Percentiles rank a stretch among this genome's conserved stretches.
phyloP scores from a whole-genome alignment of 176 grass and related monocot genomes.

The Triticum dicoccoides region DNA sequence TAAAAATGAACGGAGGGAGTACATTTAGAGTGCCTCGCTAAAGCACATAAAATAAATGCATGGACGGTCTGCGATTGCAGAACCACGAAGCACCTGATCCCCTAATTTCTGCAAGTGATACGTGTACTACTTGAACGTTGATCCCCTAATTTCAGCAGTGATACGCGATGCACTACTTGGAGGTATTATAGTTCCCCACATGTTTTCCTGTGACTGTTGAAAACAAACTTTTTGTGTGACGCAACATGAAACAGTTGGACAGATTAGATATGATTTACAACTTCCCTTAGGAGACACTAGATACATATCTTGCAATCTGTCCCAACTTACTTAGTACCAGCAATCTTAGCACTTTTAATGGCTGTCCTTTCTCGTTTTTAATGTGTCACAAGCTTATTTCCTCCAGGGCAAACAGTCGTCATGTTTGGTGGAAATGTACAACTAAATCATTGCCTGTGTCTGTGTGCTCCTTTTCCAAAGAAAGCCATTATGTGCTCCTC shows the following conservation, averaged over 20 bases:
- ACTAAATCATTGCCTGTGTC: constrained; percentile 13
- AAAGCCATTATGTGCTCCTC: constrained; percentile 28
- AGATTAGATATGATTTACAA: background rate
- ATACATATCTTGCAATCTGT: background rate
- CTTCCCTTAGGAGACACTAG: background rate
- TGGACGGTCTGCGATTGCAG: background rate
- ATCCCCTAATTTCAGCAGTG: too few species aligned
- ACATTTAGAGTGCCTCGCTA: too few species aligned
- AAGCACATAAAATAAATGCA: background rate
- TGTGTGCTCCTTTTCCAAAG: constrained; percentile 16
- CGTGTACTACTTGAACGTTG: too few species aligned
- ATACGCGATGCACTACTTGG: background rate
- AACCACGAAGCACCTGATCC: background rate
- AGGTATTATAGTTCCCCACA: background rate
- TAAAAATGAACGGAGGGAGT: too few species aligned
- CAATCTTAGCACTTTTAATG: background rate
- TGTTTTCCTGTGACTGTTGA: background rate
- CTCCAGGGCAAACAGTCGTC: background rate
- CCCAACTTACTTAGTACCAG: background rate
- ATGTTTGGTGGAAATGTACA: constrained; percentile 35
- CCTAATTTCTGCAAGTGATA: background rate
- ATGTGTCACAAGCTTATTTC: background rate
- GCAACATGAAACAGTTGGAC: background rate
- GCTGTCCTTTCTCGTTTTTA: background rate
- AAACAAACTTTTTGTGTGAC: too few species aligned